A percentile compares a stretch with the other conserved stretches of the same genome.
phyloP scores from a whole-genome alignment of 805 yeast genomes.

The Clavispora fructus region DNA sequence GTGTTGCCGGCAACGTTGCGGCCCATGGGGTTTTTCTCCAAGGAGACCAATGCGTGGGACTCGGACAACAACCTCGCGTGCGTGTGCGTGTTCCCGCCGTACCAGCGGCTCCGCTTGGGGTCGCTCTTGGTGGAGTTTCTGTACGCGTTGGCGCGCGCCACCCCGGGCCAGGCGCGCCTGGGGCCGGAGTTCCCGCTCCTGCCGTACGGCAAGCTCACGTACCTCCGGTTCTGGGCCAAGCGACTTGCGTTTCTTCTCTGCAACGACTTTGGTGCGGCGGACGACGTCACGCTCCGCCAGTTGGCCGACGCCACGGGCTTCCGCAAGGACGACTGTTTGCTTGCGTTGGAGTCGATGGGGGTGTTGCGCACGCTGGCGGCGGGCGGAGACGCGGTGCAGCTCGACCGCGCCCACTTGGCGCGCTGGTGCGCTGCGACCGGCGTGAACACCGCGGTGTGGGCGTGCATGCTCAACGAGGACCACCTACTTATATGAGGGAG shows the following conservation, averaged over 20 bases:
- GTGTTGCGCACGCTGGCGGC: conserved; percentile 8
- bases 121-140: conserved; percentile 77
- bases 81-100: conserved; percentile 87
- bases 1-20: conserved; percentile 2
- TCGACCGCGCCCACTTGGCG: conserved; percentile 18
- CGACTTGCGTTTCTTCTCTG: conserved; percentile 20
- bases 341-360: conserved; percentile 54
- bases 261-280: conserved; percentile 4
- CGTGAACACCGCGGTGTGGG: conserved; percentile 22
- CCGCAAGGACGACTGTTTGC: conserved; percentile 54
- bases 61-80: conserved; percentile 81
- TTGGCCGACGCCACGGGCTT: conserved; percentile 59
- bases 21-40: conserved; percentile 82
- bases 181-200: conserved; percentile 94
- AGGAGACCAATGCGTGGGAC: conserved; percentile 75
- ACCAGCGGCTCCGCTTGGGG: conserved; percentile 74
- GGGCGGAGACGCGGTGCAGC: conserved; percentile 6
- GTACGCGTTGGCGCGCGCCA: conserved; percentile 57
- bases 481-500: conserved; percentile 19
- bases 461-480: conserved; percentile 25
- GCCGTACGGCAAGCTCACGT: conserved; percentile 70
- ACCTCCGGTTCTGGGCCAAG: conserved; percentile 71
- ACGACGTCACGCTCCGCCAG: conserved; percentile 39
- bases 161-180: conserved; percentile 56
- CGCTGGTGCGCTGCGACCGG: conserved; percentile 26